Evolutionary conservation across 495 filamentous ascomycete genomes (phyloP).

Genomic region (Aspergillus diversus): DNA sequence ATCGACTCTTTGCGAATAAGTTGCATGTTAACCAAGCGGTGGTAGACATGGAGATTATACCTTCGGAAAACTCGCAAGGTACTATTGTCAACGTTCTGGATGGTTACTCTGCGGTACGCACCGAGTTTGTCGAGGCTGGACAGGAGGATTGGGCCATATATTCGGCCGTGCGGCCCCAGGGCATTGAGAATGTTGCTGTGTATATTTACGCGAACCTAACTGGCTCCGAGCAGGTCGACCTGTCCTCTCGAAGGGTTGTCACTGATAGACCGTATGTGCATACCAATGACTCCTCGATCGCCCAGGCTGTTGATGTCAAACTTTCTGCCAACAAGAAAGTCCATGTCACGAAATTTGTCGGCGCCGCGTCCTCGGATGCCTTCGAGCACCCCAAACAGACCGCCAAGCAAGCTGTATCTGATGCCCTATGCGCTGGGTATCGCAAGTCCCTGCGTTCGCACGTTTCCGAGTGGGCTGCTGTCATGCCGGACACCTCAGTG

Average conservation of each 20-base stretch:
- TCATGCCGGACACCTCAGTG: constrained; percentile 60
- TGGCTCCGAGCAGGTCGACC: constrained; percentile 48
- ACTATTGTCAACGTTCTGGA: constrained; percentile 63
- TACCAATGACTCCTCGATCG: constrained; percentile 62
- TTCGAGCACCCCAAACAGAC: constrained; percentile 55
- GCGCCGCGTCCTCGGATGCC: constrained; percentile 63
- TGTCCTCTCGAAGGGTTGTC: constrained; percentile 47
- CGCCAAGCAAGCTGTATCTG: constrained; percentile 50
- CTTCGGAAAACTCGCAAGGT: constrained; percentile 50
- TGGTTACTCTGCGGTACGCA: constrained; percentile 60
- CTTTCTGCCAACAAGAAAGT: constrained; percentile 53
- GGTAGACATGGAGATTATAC: constrained; percentile 59
- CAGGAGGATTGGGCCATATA: constrained; percentile 54
- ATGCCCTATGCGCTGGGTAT: constrained; percentile 51
- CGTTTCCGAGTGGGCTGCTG: constrained; percentile 56
- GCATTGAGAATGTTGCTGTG: constrained; percentile 59
- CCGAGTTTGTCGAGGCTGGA: constrained; percentile 57
- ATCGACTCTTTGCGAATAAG: constrained; percentile 65
- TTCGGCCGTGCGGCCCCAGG: constrained; percentile 59
- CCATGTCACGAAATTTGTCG: constrained; percentile 62
- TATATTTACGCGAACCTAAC: constrained; percentile 59
- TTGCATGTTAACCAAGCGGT: constrained; percentile 64
- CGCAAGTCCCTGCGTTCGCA: constrained; percentile 51
- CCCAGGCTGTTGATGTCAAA: constrained; percentile 54
- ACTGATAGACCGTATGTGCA: constrained; percentile 51